phyloP scores from a whole-genome alignment of 148 eudicot genomes.

The Cornus kousa region DNA sequence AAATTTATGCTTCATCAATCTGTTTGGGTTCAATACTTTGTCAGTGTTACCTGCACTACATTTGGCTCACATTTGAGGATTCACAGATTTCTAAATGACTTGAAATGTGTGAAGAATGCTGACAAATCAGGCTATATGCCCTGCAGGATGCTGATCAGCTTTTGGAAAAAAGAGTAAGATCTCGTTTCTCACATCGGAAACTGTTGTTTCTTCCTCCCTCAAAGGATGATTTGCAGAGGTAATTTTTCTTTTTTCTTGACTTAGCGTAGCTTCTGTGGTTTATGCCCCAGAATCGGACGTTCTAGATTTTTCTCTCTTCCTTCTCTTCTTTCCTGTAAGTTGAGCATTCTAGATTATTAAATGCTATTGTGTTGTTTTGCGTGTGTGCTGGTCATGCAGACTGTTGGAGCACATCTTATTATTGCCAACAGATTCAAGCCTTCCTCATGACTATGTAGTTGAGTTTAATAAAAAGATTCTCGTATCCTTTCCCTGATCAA shows the following conservation, averaged over 20 bases:
- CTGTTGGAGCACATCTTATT: constrained; percentile 59
- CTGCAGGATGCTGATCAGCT: constrained; percentile 98
- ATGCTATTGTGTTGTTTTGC: neutral
- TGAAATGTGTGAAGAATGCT: neutral
- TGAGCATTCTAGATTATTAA: neutral
- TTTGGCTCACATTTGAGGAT: neutral
- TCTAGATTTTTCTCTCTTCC: neutral
- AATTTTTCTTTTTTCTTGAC: constrained; percentile 3
- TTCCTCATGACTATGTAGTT: constrained; percentile 54
- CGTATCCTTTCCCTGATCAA: constrained; percentile 54
- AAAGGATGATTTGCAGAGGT: constrained; percentile 71
- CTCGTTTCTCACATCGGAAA: constrained; percentile 96
- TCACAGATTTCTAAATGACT: neutral
- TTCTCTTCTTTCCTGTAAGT: neutral
- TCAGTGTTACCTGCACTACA: neutral
- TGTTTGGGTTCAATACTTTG: neutral
- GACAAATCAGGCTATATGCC: constrained; percentile 6
- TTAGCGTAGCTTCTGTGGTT: neutral
- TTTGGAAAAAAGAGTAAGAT: constrained; percentile 92
- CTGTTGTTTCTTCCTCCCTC: constrained; percentile 82
- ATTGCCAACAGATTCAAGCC: constrained; percentile 64
- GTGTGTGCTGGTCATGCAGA: constrained; percentile 39
- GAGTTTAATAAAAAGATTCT: constrained; percentile 64
- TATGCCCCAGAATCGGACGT: neutral
- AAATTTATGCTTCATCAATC: no score